Conservation (phyloP, 352 stramenopile species). For the Paralagenidium karlingii region DNA sequence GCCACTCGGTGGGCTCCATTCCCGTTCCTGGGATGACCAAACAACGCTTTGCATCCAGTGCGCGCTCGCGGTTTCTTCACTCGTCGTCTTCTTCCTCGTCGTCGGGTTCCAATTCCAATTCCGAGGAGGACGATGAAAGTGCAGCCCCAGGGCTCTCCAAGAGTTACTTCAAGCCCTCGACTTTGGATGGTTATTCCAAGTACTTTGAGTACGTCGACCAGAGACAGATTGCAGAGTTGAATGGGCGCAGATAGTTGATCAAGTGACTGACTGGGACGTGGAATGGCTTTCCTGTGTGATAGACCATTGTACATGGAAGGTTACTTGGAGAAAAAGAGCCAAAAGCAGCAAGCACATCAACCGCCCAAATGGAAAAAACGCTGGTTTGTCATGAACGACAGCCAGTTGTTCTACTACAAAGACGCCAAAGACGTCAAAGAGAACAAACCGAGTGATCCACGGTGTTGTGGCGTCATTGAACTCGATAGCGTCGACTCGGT, state of each 20-base stretch:
- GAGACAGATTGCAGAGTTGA: too few species aligned
- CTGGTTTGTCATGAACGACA: conserved; percentile 83
- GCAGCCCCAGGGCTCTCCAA: too few species aligned
- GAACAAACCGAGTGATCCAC: conserved; percentile 35
- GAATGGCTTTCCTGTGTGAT: too few species aligned
- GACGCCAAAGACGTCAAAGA: conserved; percentile 33
- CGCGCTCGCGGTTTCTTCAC: too few species aligned
- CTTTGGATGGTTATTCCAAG: conserved; percentile 41
- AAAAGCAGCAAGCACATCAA: conserved; percentile 50
- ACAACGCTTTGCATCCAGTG: too few species aligned
- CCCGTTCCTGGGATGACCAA: too few species aligned
- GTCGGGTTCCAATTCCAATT: too few species aligned
- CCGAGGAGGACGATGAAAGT: too few species aligned
- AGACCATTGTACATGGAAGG: conserved; percentile 66
- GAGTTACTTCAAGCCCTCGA: conserved; percentile 48
- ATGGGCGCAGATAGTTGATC: too few species aligned
- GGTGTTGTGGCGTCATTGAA: conserved; percentile 58
- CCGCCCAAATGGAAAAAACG: conserved; percentile 54
- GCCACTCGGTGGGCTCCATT: too few species aligned
- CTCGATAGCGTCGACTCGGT: conserved; percentile 78
- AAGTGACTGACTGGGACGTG: too few species aligned
- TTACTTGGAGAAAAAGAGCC: conserved; percentile 45
- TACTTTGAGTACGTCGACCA: conserved; percentile 56
- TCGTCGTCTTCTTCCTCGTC: too few species aligned
- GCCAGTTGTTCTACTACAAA: conserved; percentile 78